These are phyloP conservation scores for Talaromyces amestolkiae DNA, from an alignment of 2,329 filamentous ascomycete genomes.

Conservation along the genomic window DNA sequence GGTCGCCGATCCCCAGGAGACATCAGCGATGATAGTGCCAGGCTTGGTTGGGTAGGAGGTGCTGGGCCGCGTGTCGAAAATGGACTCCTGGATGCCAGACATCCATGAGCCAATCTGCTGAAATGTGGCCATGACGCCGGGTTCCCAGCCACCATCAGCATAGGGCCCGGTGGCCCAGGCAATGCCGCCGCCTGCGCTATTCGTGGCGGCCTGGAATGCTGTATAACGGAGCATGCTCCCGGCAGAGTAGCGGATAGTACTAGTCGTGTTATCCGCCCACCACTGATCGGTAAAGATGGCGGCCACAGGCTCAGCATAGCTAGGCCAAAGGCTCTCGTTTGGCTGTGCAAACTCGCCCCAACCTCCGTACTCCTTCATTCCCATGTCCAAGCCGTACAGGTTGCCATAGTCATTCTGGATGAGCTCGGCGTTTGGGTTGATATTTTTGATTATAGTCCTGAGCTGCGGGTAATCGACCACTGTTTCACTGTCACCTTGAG, in stretches of 20 bases:
- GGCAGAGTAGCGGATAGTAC: slow-evolving; percentile 1
- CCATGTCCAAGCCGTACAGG: slow-evolving; percentile 11
- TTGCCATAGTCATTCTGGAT: slow-evolving; percentile 12
- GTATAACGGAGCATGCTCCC: slow-evolving; percentile 10
- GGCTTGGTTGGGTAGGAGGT: slow-evolving; percentile 9
- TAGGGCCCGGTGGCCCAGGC: slow-evolving; percentile 1
- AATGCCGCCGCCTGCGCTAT: not conserved
- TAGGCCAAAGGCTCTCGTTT: slow-evolving; percentile 11
- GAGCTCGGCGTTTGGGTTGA: not conserved
- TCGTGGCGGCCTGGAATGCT: slow-evolving; percentile 1
- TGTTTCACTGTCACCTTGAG: slow-evolving; percentile 7
- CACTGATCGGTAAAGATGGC: not conserved
- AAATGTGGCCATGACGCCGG: slow-evolving; percentile 4
- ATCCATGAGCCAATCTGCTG: slow-evolving; percentile 10
- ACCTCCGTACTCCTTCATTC: slow-evolving; percentile 7
- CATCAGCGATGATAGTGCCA: not conserved
- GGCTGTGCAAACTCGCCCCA: slow-evolving; percentile 9
- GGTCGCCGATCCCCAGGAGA: slow-evolving; percentile 9
- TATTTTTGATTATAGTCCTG: not conserved
- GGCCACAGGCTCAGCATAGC: slow-evolving; percentile 8
- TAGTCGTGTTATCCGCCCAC: not conserved
- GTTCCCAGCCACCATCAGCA: slow-evolving; percentile 8
- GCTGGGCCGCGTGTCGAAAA: slow-evolving; percentile 10
- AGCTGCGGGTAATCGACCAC: slow-evolving; percentile 3
- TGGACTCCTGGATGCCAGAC: slow-evolving; percentile 1